Evolutionary conservation across 2,329 filamentous ascomycete species (phyloP), one percentile per base, ranked within the genome.

Genomic region (Fusarium anguioides): DNA sequence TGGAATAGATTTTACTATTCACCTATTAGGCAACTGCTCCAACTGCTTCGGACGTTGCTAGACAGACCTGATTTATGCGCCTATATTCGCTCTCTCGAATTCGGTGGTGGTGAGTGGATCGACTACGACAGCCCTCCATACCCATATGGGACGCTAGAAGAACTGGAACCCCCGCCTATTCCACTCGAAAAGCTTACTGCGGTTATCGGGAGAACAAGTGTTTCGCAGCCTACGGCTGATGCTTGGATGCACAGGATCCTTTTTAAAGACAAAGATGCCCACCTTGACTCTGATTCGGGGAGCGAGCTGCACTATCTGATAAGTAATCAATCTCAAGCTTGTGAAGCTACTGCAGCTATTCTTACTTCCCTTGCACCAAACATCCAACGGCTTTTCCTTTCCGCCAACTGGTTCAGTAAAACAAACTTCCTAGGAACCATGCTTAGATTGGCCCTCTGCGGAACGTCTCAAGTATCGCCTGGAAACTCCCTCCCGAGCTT

Each of bases 401-500:
- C 8, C 17, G 6, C 8, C 1, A 48, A 49, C 3, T 55, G 51
- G 51, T 11, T 20, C 2, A 5, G 18, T 4, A 14, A 55, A 11
- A 50, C 14, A 0, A 3, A 11, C 2, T 49, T 42, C 5, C 9
- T 62, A 1, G 54, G 48, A 4, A 3, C 4, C 3, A 20, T 68
- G 17, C 29, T 69, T 14, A 23, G n/a, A 27, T 26, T 15, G 4
- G 40, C 46, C 8, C 33, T 69, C 17, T 54, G 64, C 18, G 26
- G 31, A n/a, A 20, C 26, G 14, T 17, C 15, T 8, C 23, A 24
- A n/a, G 20, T 3, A 46, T 8, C 7, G 3, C 5, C 23, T 8
- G 14, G 9, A 27, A 1, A 11, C 6, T 26, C 24, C 24, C 24
- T 6, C 6, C 24, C 24, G 24, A 26, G 6, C 10, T 26, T 26